Conservation (phyloP, 768 basidiomycete species). For the Hemileccinum rubropunctum region DNA sequence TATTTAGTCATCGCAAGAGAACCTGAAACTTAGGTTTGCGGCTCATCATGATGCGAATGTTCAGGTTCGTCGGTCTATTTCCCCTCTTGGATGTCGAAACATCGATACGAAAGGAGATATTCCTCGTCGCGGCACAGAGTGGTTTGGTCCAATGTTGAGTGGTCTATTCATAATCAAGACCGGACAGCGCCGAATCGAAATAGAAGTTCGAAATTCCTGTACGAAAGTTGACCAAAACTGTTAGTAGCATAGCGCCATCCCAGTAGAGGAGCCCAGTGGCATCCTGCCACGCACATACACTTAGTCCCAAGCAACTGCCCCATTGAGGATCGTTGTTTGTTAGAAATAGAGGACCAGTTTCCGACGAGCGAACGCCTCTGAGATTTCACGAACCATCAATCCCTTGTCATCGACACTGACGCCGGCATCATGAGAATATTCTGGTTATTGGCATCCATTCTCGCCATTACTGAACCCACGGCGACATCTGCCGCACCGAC, state of each 20-base stretch:
- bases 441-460: not conserved
- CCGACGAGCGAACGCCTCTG: not conserved
- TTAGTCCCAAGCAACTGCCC: constrained; percentile 9
- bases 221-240: not conserved
- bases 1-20: too few relatives aligned
- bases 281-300: constrained; percentile 9
- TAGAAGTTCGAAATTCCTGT: constrained; percentile 12
- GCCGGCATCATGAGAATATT: too few relatives aligned
- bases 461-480: constrained; percentile 2
- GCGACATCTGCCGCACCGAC: constrained; percentile 10
- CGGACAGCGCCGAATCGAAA: not conserved
- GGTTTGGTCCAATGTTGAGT: not conserved
- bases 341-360: not conserved
- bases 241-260: not conserved
- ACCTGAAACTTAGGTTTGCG: too few relatives aligned
- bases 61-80: not conserved
- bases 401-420: not conserved
- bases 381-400: not conserved
- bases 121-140: not conserved
- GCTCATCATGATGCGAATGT: not conserved
- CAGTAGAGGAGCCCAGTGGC: not conserved
- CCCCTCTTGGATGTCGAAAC: not conserved
- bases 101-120: not conserved
- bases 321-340: constrained; percentile 7
- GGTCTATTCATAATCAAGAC: constrained; percentile 4